phyloP scores from a whole-genome alignment of 139 green algal species.

The Asterochloris sp. region DNA sequence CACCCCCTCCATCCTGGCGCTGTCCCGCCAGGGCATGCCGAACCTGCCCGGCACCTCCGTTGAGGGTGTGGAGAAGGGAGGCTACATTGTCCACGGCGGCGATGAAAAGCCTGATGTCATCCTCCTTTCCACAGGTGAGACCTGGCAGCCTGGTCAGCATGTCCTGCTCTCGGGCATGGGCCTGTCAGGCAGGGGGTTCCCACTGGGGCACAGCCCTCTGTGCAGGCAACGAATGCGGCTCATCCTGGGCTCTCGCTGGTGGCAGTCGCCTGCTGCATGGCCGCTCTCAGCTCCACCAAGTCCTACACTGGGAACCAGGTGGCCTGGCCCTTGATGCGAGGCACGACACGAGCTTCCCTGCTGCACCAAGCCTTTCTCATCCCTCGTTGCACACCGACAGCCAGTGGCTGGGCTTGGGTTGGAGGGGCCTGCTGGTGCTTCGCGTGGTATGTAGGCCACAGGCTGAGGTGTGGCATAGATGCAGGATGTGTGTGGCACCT shows the following conservation, averaged over 20 bases:
- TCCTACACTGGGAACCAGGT: too few relatives aligned
- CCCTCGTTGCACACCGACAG: too few relatives aligned
- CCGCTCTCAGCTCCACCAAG: neutral
- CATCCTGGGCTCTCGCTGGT: neutral
- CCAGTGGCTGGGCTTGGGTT: too few relatives aligned
- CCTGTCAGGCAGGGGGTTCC: neutral
- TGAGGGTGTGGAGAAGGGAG: constrained; percentile 84
- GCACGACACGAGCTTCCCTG: too few relatives aligned
- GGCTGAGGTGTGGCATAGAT: too few relatives aligned
- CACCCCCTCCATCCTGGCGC: constrained; percentile 83
- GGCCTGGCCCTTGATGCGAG: too few relatives aligned
- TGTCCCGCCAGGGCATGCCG: constrained; percentile 96
- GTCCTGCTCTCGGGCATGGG: too few relatives aligned
- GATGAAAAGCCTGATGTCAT: constrained; percentile 81
- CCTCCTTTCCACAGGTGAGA: constrained; percentile 75
- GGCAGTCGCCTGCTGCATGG: neutral
- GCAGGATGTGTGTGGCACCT: too few relatives aligned
- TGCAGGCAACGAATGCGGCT: too few relatives aligned
- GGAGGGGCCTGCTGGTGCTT: too few relatives aligned
- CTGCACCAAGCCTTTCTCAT: too few relatives aligned
- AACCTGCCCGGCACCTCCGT: constrained; percentile 81
- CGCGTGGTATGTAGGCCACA: too few relatives aligned
- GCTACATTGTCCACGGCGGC: constrained; percentile 79
- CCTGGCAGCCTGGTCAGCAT: neutral
- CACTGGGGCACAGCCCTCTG: neutral